Percentiles rank a stretch among this genome's conserved stretches.
phyloP scores from a whole-genome alignment of 768 basidiomycete species.

The Mycena capillaripes region DNA sequence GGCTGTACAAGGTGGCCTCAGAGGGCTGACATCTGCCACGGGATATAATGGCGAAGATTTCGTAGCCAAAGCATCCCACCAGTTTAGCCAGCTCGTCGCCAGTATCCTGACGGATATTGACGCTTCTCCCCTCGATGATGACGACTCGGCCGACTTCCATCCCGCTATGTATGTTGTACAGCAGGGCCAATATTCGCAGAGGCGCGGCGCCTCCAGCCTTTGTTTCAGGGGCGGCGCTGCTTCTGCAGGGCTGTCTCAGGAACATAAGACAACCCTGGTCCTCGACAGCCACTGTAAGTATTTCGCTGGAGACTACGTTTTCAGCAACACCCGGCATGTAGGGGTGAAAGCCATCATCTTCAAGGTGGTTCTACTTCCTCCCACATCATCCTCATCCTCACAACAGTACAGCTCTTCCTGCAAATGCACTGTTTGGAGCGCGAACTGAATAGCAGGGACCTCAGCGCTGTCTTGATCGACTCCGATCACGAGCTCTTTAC shows the following conservation, averaged over 20 bases:
- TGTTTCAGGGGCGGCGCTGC: background rate
- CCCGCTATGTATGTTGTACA: background rate
- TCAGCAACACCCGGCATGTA: background rate
- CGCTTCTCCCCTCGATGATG: background rate
- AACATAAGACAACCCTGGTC: background rate
- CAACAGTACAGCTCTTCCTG: background rate
- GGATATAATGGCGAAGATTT: background rate
- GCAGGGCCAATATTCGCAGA: background rate
- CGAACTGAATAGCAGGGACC: background rate
- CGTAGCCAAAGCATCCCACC: background rate
- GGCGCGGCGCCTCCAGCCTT: background rate
- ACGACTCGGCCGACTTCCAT: background rate
- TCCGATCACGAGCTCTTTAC: background rate
- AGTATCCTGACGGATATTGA: background rate
- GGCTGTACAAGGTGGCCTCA: background rate
- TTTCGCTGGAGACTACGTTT: background rate
- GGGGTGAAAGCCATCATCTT: background rate
- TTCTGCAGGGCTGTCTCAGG: background rate
- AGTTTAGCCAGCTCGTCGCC: background rate
- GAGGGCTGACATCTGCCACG: background rate
- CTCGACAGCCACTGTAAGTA: background rate
- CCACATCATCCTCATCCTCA: background rate
- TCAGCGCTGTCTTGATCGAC: background rate
- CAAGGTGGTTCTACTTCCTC: background rate
- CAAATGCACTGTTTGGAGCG: background rate